These are phyloP conservation scores for Ilyonectria destructans DNA, from an alignment of 2,329 filamentous ascomycete species.

Conservation along the genomic window DNA sequence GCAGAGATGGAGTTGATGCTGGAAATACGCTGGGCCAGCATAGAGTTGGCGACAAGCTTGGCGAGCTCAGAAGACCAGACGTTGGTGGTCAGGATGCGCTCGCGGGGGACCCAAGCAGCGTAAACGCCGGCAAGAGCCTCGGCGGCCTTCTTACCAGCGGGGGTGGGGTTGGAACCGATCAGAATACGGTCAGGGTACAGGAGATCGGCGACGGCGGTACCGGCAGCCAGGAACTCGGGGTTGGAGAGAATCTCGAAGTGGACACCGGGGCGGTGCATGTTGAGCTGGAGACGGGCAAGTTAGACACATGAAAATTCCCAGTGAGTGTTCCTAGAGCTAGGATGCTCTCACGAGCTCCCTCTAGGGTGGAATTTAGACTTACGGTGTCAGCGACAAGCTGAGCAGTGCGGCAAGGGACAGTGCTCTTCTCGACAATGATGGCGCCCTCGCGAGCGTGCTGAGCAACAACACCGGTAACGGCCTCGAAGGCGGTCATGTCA, in stretches of 20 bases:
- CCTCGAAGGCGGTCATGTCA: slow-evolving; percentile 81
- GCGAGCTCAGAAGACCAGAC: slow-evolving; percentile 85
- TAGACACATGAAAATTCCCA: not conserved
- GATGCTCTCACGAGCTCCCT: not conserved
- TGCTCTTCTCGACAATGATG: slow-evolving; percentile 88
- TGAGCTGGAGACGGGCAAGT: slow-evolving; percentile 59
- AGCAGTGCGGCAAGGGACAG: slow-evolving; percentile 83
- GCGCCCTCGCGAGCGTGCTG: slow-evolving; percentile 76
- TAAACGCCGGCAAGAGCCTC: slow-evolving; percentile 77
- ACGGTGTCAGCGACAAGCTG: slow-evolving; percentile 80
- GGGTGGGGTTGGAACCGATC: slow-evolving; percentile 78
- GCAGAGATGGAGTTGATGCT: slow-evolving; percentile 88
- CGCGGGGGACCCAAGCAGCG: slow-evolving; percentile 77
- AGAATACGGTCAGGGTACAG: slow-evolving; percentile 81
- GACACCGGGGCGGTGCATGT: slow-evolving; percentile 73
- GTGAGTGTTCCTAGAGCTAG: not conserved
- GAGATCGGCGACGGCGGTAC: slow-evolving; percentile 81
- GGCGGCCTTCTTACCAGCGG: slow-evolving; percentile 74
- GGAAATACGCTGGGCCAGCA: slow-evolving; percentile 85
- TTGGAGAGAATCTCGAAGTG: slow-evolving; percentile 86
- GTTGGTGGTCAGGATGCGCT: slow-evolving; percentile 80
- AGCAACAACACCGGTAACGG: slow-evolving; percentile 78
- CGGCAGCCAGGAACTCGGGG: slow-evolving; percentile 86
- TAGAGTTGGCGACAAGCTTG: slow-evolving; percentile 85
- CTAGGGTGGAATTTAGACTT: slow-evolving; percentile 48